Conservation (phyloP, 2,329 filamentous ascomycete species). For the Colletotrichum gigasporum region DNA sequence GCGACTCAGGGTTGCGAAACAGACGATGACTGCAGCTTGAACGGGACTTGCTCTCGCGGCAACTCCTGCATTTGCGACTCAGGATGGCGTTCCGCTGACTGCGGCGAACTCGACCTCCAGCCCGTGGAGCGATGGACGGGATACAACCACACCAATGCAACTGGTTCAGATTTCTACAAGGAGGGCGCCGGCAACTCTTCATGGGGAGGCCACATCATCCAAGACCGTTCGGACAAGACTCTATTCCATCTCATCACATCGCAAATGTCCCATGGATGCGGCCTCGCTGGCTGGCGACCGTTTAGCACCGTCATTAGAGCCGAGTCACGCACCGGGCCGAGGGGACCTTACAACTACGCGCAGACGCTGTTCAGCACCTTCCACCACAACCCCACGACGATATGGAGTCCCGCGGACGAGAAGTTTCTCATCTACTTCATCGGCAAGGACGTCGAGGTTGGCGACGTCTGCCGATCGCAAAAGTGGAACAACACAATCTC, state of each 20-base stretch:
- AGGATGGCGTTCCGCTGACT: conserved; percentile 55
- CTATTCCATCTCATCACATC: conserved; percentile 57
- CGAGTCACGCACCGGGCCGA: conserved; percentile 52
- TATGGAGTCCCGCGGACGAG: conserved; percentile 54
- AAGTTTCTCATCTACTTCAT: conserved; percentile 57
- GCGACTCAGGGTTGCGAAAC: conserved; percentile 25
- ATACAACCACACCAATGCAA: conserved; percentile 53
- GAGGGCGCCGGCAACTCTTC: conserved; percentile 49
- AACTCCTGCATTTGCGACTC: conserved; percentile 43
- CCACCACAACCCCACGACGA: conserved; percentile 54
- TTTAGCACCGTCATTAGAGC: conserved; percentile 55
- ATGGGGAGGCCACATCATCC: conserved; percentile 57
- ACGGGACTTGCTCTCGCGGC: conserved; percentile 37
- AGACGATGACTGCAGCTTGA: conserved; percentile 43
- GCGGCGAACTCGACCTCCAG: conserved; percentile 53
- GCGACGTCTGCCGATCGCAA: conserved; percentile 19
- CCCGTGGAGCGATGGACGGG: conserved; percentile 51
- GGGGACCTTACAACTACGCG: conserved; percentile 53
- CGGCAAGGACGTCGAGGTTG: conserved; percentile 42
- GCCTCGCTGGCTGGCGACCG: conserved; percentile 56
- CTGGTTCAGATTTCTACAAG: conserved; percentile 18
- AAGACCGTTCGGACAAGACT: conserved; percentile 46
- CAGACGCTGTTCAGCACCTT: conserved; percentile 52
- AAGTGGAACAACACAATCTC: conserved; percentile 38
- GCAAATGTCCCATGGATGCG: conserved; percentile 56